Base-by-base conservation (phyloP, 2,329 filamentous ascomycete genomes). In the Xylariales sp. region DNA sequence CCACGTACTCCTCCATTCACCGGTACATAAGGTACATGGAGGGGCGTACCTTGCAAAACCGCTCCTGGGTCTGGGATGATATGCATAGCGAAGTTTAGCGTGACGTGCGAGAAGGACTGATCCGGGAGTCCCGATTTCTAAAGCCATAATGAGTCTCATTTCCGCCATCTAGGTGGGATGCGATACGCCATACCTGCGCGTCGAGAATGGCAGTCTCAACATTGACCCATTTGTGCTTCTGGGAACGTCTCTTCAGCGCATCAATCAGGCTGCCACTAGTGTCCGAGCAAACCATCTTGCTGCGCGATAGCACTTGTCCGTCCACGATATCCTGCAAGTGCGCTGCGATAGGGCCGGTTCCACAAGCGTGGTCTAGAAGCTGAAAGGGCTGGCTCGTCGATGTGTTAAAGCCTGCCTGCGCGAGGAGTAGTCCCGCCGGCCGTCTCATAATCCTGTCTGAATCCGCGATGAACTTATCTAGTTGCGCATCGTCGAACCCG, bases 321-420 rank as follows among this genome's bases (percentile, higher is more conserved):
- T 79, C 69, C 14, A 88, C 66, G 2, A 72, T 74, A 9, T 74
- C 73, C 64, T 85, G 81, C 14, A 87, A 71, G 32, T 82, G 75
- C 8, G 82, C 80, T 0, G 82, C 83, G 12, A 87, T 78, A 16
- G 86, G 79, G 0, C 86, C 87, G 3, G 81, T 80, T 0, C 86
- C 86, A 63, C 86, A 88, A 6, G 84, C 86, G 69, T 82, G 83
- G 65, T 89, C 87, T 10, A 89, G 74, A 30, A 88, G 70, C 2
- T 58, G 55, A 55, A 85, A 76, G 0, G 82, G 80, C 5, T 68
- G 68, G 28, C 46, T 67, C 12, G 62, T 68, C 10, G 60, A 64
- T 9, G 54, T 50, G 9, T 71, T 66, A 16, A 81, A 70, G 1
- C 77, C 77, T 41, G 78, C 79, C 68, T 80, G 75, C 18, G 62